Evolutionary conservation across 208 protist genomes (phyloP), one percentile per base, ranked within the genome.

Genomic region (Lotmaria passim): DNA sequence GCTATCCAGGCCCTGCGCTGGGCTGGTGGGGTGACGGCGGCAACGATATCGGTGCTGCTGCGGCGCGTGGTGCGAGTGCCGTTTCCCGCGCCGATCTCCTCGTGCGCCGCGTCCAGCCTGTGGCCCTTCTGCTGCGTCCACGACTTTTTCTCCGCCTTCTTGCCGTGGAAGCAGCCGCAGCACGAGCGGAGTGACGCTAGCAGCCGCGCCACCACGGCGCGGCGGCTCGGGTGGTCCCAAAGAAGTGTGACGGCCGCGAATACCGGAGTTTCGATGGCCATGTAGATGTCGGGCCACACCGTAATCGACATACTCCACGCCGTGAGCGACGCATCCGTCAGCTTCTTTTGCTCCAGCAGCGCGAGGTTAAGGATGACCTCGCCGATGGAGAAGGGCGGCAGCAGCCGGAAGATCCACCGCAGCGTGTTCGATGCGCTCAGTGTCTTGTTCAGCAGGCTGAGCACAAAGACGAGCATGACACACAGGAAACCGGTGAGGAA

Each of bases 401-500:
- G 62, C 19, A 93, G 17, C 1, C 91, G 86, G 71, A 90, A 94
- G 24, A 74, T 43, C 73, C 81, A 90, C 12, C 75, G 58, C 56
- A 95, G 61, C 3, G 43, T 67, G 30, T 78, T 31, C 17, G 70
- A 79, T 7, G 64, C 74, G 46, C 75, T 24, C 66, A 84, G 39
- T 3, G 85, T 92, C 3, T 39, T 56, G 62, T 73, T 62, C 1
- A 86, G 23, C 10, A 90, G 28, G 4, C 39, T 59, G 21, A 96
- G 74, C n/a, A 94, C 78, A 26, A 76, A 69, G 28, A 87, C 79
- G 56, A 78, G 43, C 58, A 93, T 71, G 15, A 92, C 79, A 0
- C 90, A 71, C 12, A 96, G 52, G 36, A 93, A 92, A 24, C 91
- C 91, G 23, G 81, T 51, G 38, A 93, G 74, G 77, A 96, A 93